Base-by-base conservation (phyloP, 768 basidiomycete genomes). In the Coprinellus aureogranulatus region DNA sequence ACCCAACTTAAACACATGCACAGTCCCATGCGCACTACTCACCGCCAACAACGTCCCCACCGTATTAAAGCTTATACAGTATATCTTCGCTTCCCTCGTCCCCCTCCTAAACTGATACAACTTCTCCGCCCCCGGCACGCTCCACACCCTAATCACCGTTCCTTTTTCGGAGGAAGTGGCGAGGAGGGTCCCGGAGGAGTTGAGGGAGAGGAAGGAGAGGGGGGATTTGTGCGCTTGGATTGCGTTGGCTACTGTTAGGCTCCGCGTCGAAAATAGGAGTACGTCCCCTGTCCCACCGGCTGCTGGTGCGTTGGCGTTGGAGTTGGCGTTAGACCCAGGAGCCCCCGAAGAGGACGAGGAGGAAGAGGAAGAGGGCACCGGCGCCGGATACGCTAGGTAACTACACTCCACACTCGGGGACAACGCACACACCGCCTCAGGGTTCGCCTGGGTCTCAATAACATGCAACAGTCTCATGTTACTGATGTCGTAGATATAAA, bases 381-480 rank as follows among this genome's bases (percentile, higher is more conserved):
- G 94, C 0, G 94, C 92, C 1, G 97, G 97, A 70, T 99, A 99
- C 45, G 94, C 97, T 58, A 98, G 89, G 74, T 92, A 97, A 8
- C 92, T 94, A 67, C 84, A 88, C 58, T 98, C 95, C 34, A 34
- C 34, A 14, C 14, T 14, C 93, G 87, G 34, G 91, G 95, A 95
- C 22, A 99, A 84, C 0, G 97, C 90, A 70, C 92, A 94, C 66
- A 98, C 93, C 41, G 94, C 96, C 67, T 97, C 90, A 2, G 96
- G 94, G 70, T 99, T 99, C 0, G 92, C 85, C 8, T 91, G 88
- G 0, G 97, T 98, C 76, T 99, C 97, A 45, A 98, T 95, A 40
- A 98, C 96, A 71, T 98, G 96, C 39, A 97, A 75, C 26, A 99
- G 81, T 57, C 94, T 88, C 97, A 99, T 98, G 63, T 98, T 99